Base-by-base conservation (phyloP, 176 grass and related monocot genomes). In the Bonia amplexicaulis region DNA sequence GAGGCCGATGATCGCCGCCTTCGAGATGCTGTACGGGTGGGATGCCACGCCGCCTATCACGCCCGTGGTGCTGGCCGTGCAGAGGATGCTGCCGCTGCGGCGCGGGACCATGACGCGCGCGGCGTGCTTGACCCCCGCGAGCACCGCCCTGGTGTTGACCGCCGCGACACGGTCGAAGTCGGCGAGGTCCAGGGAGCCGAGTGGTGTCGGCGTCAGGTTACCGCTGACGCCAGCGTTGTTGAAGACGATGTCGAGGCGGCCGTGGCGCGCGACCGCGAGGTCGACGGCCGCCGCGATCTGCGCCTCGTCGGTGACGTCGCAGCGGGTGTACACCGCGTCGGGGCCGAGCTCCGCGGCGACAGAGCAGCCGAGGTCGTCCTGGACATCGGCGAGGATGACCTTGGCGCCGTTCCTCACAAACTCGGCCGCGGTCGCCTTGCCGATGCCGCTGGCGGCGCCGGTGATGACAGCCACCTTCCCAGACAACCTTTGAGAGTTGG, bases 161-260 rank as follows among this genome's bases (percentile, higher is more conserved):
- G 85, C 82, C 85, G 95, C 95, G 33, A 87, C 90, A 31, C 51
- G 80, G 85, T 98, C 95, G 71, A 95, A 98, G 85, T 88, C 82
- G 1, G 73, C 83, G 71, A 98, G 85, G 81, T 95, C 82, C 25
- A 98, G 78, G 9, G 26, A 57, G 23, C 67, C 25, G 6, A 85
- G 61, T 39, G 59, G 12, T 39, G 25, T 20, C 12, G 31, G 29
- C 12, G 44, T 0, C 5, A 52, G 19, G 19, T 41, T 33, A 0
- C 64, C 73, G 22, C 60, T 9, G 57, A 87, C 0, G 12, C 90
- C 90, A 31, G 90, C 90, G 61, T 92, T 91, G 85, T 77, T 85
- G 82, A 55, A 64, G 45, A 86, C 1, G 6, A 89, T 68, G 67
- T 92, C 90, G 2, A 89, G 78, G 2, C 15, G 25, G 31, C 86